Percentiles rank a stretch among this genome's conserved stretches.
Conservation (phyloP, 225 moss, liverwort and hornwort species). For the Sphagnum contortum region DNA sequence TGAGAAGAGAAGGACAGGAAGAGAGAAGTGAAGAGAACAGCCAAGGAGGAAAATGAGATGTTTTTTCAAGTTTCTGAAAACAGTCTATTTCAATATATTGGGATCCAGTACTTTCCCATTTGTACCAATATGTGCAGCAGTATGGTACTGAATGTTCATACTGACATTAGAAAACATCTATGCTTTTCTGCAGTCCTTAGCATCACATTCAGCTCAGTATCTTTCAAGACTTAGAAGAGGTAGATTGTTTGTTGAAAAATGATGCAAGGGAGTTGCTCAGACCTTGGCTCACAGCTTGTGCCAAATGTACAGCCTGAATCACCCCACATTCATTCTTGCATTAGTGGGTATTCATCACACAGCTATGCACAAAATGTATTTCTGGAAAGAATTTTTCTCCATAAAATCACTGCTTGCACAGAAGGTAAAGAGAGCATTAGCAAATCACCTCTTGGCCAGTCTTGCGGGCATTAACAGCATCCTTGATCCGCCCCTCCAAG, state of each 20-base stretch:
- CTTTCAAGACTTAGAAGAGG: constrained; percentile 31
- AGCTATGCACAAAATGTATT: background rate
- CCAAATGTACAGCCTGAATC: constrained; percentile 70
- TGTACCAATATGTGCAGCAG: too few relatives aligned
- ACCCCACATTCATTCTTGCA: background rate
- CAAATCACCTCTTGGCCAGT: constrained; percentile 68
- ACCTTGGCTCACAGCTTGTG: constrained; percentile 69
- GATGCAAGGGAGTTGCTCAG: constrained; percentile 56
- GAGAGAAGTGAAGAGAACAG: too few relatives aligned
- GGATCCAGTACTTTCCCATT: too few relatives aligned
- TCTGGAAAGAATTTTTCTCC: background rate
- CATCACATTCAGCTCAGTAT: too few relatives aligned
- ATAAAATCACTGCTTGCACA: too few relatives aligned
- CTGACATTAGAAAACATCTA: too few relatives aligned
- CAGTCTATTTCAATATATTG: too few relatives aligned
- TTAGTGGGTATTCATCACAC: background rate
- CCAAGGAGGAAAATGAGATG: too few relatives aligned
- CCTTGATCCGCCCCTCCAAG: constrained; percentile 67
- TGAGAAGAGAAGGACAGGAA: too few relatives aligned
- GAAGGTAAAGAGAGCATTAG: background rate
- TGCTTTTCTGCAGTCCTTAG: too few relatives aligned
- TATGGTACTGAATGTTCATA: too few relatives aligned
- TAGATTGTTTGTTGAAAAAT: constrained; percentile 35
- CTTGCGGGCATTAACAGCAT: constrained; percentile 77
- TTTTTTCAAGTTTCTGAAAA: too few relatives aligned